Percentiles rank a stretch among this genome's conserved stretches.
Conservation (phyloP, 139 green algal species). For the Chlorella sorokiniana region DNA sequence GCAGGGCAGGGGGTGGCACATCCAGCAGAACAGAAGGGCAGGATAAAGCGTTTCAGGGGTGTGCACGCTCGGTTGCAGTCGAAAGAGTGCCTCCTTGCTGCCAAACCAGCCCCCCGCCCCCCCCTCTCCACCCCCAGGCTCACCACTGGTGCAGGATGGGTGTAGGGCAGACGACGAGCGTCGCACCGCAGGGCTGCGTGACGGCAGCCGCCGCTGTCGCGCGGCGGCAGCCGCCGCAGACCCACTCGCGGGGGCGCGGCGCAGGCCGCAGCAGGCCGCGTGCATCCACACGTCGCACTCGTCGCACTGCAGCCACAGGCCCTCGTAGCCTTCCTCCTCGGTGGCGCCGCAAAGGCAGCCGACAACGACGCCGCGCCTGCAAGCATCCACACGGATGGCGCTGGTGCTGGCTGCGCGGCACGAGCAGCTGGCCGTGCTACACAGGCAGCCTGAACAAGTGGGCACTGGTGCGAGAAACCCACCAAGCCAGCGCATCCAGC, state of each 20-base stretch:
- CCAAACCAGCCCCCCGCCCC: background rate
- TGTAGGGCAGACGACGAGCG: conserved; percentile 88
- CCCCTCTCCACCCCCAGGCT: conserved; percentile 7
- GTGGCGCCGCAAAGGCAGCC: conserved; percentile 52
- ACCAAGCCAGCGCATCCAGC: too few relatives aligned
- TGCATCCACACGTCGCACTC: conserved; percentile 75
- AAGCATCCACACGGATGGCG: too few relatives aligned
- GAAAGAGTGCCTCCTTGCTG: too few relatives aligned
- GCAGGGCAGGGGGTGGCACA: too few relatives aligned
- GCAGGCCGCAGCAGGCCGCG: conserved; percentile 61
- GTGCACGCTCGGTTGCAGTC: too few relatives aligned
- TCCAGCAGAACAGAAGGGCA: too few relatives aligned
- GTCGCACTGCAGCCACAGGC: conserved; percentile 69
- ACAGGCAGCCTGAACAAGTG: background rate
- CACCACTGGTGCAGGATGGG: conserved; percentile 90
- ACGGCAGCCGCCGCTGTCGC: conserved; percentile 46
- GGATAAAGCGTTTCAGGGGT: too few relatives aligned
- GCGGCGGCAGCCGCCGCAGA: conserved; percentile 62
- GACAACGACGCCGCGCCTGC: conserved; percentile 36
- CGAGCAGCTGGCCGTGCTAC: background rate
- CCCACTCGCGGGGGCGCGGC: conserved; percentile 23
- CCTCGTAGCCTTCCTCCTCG: conserved; percentile 32
- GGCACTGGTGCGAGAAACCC: too few relatives aligned
- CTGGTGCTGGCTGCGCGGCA: too few relatives aligned
- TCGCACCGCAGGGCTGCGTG: conserved; percentile 62